Conservation (phyloP, 2,329 filamentous ascomycete genomes). For the Onygena corvina region DNA sequence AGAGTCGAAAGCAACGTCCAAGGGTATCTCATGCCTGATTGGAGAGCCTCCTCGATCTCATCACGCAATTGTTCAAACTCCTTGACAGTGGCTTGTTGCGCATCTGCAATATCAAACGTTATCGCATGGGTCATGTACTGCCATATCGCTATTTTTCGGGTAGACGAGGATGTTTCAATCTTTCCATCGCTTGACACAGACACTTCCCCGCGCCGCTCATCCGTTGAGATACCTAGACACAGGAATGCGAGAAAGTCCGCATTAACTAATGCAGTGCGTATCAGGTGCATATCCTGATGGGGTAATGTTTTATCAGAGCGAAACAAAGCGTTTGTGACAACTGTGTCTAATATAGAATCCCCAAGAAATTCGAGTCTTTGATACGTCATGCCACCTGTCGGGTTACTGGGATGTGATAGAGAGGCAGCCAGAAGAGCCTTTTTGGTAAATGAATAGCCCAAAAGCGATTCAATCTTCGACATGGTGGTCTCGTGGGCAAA, state of each 20-base stretch:
- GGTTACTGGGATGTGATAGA: conserved; percentile 61
- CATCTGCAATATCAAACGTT: conserved; percentile 34
- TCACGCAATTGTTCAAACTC: conserved; percentile 41
- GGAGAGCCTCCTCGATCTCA: conserved; percentile 42
- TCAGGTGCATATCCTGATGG: conserved; percentile 57
- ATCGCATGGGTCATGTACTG: conserved; percentile 54
- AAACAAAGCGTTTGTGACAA: conserved; percentile 57
- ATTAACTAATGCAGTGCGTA: conserved; percentile 68
- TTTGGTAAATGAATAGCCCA: conserved; percentile 61
- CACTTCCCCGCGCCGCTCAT: conserved; percentile 16
- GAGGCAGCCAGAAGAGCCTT: conserved; percentile 62
- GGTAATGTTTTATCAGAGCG: conserved; percentile 34
- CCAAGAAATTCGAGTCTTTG: conserved; percentile 82
- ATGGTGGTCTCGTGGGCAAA: conserved; percentile 30
- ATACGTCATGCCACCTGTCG: conserved; percentile 42
- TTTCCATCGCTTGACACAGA: conserved; percentile 8
- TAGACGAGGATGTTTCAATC: conserved; percentile 22
- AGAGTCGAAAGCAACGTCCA: conserved; percentile 61
- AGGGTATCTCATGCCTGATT: conserved; percentile 49
- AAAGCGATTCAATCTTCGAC: conserved; percentile 46
- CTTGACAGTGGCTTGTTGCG: conserved; percentile 35
- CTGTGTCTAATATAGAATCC: conserved; percentile 68
- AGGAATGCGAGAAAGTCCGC: conserved; percentile 67
- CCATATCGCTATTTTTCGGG: conserved; percentile 46
- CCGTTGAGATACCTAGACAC: conserved; percentile 44